Evolutionary conservation across 768 basidiomycete species (phyloP), one percentile per base, ranked within the genome.

Genomic region (Suillus paluster): DNA sequence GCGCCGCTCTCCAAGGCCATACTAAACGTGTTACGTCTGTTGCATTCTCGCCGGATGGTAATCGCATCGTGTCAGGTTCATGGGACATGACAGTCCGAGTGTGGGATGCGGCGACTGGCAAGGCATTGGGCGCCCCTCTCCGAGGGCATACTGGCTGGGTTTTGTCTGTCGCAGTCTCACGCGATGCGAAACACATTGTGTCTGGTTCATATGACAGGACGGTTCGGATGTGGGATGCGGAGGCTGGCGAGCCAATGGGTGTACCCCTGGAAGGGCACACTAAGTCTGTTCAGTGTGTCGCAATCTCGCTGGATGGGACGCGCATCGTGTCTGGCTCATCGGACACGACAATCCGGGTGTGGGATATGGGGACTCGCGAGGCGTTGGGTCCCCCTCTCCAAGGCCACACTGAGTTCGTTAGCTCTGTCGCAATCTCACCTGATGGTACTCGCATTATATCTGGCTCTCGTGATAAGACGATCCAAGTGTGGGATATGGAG

Each of bases 11-110:
- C 25, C 19, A 30, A 27, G 59, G 59, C 27, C 59, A 60, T 36
- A 53, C 49, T 9, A 19, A 33, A 14, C 33, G 11, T 27, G 44
- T 55, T 39, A 10, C 14, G 15, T 57, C 52, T 44, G 60, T 57
- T 33, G 45, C 36, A 10, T n/a, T 57, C 39, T 61, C 60, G 42
- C 39, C 52, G 15, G 60, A 57, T 34, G 60, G 60, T 4, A 56
- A 25, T 21, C 30, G 39, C 21, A 52, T 67, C 21, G 60, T 63
- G 46, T 65, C 64, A 25, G 57, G 57, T 46, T 65, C 66, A 25
- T 42, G 34, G 8, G 66, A 67, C 45, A 36, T 14, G 17, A 65
- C 64, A 17, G 27, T 67, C 23, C 57, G 66, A 8, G 7, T 67
- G n/a, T 67, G 66, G 66, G 36, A 64, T 57, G 11, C 17, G 9